Conservation (phyloP, 106 monocot species). For the Xerophyta viscosa region DNA sequence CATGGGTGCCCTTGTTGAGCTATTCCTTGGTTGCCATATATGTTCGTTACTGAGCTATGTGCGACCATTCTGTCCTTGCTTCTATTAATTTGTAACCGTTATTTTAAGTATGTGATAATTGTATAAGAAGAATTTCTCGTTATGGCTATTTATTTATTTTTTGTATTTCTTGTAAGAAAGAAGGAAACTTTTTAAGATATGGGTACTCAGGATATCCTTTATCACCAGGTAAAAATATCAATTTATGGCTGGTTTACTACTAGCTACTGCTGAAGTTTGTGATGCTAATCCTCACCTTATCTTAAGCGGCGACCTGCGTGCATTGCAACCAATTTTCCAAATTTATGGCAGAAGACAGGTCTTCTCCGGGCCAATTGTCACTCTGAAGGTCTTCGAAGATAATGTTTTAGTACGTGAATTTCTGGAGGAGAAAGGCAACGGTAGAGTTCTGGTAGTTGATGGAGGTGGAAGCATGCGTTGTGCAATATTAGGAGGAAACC, state of each 20-base stretch:
- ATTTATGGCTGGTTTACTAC: not conserved
- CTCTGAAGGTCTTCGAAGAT: conserved; percentile 1
- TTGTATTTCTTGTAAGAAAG: too few relatives aligned
- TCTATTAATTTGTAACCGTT: too few relatives aligned
- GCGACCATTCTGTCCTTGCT: too few relatives aligned
- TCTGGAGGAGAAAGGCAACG: not conserved
- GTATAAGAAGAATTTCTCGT: too few relatives aligned
- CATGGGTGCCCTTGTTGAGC: too few relatives aligned
- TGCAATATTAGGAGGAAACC: not conserved
- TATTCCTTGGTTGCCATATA: too few relatives aligned
- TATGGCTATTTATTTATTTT: too few relatives aligned
- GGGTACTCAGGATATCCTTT: too few relatives aligned
- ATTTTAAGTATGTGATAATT: too few relatives aligned
- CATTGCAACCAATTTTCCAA: conserved; percentile 2
- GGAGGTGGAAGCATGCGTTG: conserved; percentile 2
- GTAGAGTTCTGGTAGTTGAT: conserved; percentile 2
- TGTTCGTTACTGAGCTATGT: too few relatives aligned
- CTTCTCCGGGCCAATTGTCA: not conserved
- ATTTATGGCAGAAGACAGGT: not conserved
- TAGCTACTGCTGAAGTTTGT: conserved; percentile 2
- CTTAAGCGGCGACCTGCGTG: not conserved
- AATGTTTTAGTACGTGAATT: not conserved
- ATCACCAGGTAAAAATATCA: too few relatives aligned
- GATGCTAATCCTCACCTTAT: not conserved
- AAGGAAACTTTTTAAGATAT: too few relatives aligned